A percentile compares a stretch with the other conserved stretches of the same genome.
These are phyloP conservation scores for Brassica cretica DNA, from an alignment of 345 rosid genomes.

Conservation along the genomic window DNA sequence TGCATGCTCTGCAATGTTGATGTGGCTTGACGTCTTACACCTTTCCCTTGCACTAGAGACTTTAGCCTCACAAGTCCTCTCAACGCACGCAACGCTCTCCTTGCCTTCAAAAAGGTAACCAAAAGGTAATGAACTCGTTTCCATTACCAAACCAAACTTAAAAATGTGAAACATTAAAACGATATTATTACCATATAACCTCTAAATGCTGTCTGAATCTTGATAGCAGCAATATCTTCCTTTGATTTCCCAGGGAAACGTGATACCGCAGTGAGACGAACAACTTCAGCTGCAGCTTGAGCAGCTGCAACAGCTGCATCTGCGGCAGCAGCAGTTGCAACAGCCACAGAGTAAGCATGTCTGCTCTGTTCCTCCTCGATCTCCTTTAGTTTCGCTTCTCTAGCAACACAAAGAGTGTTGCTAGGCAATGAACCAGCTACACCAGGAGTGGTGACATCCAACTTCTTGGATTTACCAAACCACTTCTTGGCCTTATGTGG, in stretches of 20 bases:
- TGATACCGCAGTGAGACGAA: slow-evolving; percentile 51
- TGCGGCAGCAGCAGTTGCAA: slow-evolving; percentile 66
- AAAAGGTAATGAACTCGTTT: not conserved
- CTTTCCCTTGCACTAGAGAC: slow-evolving; percentile 63
- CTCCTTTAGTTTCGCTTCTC: slow-evolving; percentile 49
- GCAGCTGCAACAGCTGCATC: slow-evolving; percentile 66
- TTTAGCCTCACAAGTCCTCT: slow-evolving; percentile 86
- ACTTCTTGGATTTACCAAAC: slow-evolving; percentile 53
- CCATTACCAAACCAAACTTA: not conserved
- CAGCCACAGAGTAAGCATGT: slow-evolving; percentile 68
- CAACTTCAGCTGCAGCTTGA: slow-evolving; percentile 64
- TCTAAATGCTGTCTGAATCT: slow-evolving; percentile 78
- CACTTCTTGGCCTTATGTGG: slow-evolving; percentile 53
- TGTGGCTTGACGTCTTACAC: slow-evolving; percentile 79
- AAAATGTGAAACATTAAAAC: not conserved
- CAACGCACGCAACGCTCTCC: slow-evolving; percentile 83
- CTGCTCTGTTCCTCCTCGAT: slow-evolving; percentile 57
- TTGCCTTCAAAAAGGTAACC: slow-evolving; percentile 51
- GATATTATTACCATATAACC: slow-evolving; percentile 57
- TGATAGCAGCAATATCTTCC: slow-evolving; percentile 68
- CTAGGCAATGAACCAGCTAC: slow-evolving; percentile 38
- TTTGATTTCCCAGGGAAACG: slow-evolving; percentile 58
- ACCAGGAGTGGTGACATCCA: slow-evolving; percentile 37
- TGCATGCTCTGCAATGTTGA: slow-evolving; percentile 89
- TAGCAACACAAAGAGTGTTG: slow-evolving; percentile 12